Evolutionary conservation across 1,139 yeast genomes (phyloP).

Genomic region (Candida gigantensis): DNA sequence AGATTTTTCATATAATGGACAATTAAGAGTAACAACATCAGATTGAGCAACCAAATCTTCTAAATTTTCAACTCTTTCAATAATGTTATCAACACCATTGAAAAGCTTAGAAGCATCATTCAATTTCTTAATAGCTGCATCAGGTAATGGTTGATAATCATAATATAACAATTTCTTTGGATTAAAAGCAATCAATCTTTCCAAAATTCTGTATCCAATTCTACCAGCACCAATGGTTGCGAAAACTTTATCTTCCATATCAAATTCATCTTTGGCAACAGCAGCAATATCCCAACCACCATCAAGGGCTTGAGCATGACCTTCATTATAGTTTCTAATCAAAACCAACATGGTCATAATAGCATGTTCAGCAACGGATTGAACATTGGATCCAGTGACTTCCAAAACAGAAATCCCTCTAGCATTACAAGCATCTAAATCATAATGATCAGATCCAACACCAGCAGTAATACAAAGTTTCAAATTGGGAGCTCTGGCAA

Average conservation of each 20-base stretch:
- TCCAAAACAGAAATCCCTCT: constrained; percentile 65
- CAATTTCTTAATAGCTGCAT: constrained; percentile 54
- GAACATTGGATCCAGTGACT: constrained; percentile 80
- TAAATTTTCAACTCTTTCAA: constrained; percentile 60
- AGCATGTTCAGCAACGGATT: constrained; percentile 80
- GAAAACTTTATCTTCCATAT: constrained; percentile 69
- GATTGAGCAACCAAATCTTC: constrained; percentile 69
- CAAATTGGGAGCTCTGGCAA: constrained; percentile 37
- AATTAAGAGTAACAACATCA: constrained; percentile 74
- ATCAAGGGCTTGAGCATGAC: constrained; percentile 63
- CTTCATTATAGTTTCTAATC: constrained; percentile 76
- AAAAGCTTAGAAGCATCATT: constrained; percentile 39
- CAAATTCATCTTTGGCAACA: constrained; percentile 70
- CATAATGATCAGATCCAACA: constrained; percentile 48
- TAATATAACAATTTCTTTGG: constrained; percentile 72
- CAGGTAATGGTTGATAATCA: constrained; percentile 71
- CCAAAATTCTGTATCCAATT: constrained; percentile 75
- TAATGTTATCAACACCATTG: constrained; percentile 39
- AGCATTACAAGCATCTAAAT: constrained; percentile 57
- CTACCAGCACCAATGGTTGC: constrained; percentile 84
- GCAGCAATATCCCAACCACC: constrained; percentile 80
- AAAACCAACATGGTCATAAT: constrained; percentile 70
- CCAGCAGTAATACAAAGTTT: constrained; percentile 78
- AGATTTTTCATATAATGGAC: constrained; percentile 73
- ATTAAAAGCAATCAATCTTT: constrained; percentile 70